Conservation (phyloP, 192 early-diverging fungal species). For the Linnemannia elongata region DNA sequence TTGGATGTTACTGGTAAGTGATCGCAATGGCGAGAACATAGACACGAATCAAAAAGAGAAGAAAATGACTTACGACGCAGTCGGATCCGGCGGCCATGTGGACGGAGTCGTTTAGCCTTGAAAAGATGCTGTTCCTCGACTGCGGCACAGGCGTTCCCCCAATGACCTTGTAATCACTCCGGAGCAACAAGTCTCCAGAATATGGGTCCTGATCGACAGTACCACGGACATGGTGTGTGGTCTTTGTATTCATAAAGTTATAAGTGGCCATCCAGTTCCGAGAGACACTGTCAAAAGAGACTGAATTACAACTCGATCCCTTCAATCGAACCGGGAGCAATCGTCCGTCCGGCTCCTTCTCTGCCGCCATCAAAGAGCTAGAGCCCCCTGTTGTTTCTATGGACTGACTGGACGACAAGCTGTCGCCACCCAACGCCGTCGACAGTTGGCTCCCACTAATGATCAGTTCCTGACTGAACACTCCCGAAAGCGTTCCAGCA, state of each 20-base stretch:
- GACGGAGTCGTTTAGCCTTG: conserved; percentile 20
- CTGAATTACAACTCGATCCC: conserved; percentile 23
- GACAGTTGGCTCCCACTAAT: conserved; percentile 12
- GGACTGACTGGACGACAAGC: neutral
- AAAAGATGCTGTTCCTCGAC: conserved; percentile 37
- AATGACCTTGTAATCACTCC: conserved; percentile 20
- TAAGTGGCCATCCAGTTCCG: conserved; percentile 50
- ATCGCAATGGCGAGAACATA: neutral
- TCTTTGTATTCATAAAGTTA: conserved; percentile 15
- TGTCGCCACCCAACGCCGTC: neutral
- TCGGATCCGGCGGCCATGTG: conserved; percentile 39
- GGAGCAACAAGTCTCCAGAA: conserved; percentile 17
- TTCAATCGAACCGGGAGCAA: conserved; percentile 5
- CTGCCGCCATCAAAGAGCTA: neutral
- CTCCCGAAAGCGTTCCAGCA: neutral
- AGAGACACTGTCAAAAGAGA: conserved; percentile 25
- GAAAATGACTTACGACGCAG: conserved; percentile 8
- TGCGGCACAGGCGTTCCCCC: conserved; percentile 27
- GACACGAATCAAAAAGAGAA: neutral
- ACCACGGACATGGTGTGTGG: conserved; percentile 35
- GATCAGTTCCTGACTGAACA: conserved; percentile 4
- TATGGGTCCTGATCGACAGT: conserved; percentile 1
- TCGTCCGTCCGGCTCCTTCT: neutral
- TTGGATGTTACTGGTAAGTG: neutral
- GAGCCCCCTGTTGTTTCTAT: neutral